These are phyloP conservation scores for Colletotrichum graminicola DNA, from an alignment of 2,329 filamentous ascomycete genomes.

Conservation along the genomic window DNA sequence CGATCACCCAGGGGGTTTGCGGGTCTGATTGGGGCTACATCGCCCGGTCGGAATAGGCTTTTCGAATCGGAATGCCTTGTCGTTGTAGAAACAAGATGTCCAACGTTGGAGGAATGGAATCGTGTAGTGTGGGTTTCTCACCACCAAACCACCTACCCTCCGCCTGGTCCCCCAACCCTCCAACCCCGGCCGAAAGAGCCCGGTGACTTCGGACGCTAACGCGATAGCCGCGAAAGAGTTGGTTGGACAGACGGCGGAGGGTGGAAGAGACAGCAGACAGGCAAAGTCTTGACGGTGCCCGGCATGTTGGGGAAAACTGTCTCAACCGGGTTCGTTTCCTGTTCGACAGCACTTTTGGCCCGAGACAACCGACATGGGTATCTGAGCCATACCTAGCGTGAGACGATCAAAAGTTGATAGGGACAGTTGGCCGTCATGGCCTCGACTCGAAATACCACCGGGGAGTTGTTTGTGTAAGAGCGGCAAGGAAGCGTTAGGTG, in stretches of 20 bases:
- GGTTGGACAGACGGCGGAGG: neutral
- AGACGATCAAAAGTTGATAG: neutral
- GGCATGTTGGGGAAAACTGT: neutral
- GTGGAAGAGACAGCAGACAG: neutral
- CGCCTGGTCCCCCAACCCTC: neutral
- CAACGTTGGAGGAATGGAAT: neutral
- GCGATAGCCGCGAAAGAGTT: neutral
- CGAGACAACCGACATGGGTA: neutral
- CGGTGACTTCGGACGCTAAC: neutral
- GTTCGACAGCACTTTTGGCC: neutral
- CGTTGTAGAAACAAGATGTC: neutral
- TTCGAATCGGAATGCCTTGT: neutral
- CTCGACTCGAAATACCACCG: neutral
- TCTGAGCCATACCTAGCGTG: no score
- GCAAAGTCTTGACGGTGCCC: neutral
- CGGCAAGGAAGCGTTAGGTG: conserved; percentile 6
- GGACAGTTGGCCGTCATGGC: neutral
- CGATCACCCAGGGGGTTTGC: neutral
- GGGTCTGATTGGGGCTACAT: neutral
- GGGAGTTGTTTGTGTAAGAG: conserved; percentile 30
- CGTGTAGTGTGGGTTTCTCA: neutral
- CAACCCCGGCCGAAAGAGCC: neutral
- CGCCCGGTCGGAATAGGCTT: neutral
- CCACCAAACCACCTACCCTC: neutral
- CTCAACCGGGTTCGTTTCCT: neutral